Evolutionary conservation across 371 early-diverging fungal species (phyloP).

Genomic region (Rhizomucor miehei): DNA sequence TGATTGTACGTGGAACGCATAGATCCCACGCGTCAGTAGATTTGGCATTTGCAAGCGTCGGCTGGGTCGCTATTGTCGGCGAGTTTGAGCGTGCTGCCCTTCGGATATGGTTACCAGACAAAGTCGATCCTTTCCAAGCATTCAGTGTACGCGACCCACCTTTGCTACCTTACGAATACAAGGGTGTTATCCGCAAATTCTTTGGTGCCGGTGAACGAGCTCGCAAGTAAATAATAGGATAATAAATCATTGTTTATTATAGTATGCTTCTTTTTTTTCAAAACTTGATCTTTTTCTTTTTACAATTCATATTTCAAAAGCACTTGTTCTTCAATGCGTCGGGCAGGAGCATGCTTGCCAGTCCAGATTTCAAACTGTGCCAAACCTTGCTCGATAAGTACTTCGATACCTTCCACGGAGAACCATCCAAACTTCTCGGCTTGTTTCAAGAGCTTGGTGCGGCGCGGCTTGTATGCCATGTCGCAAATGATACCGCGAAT

Average conservation of each 20-base stretch:
- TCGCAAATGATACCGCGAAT: slow-evolving; percentile 79
- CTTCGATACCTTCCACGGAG: slow-evolving; percentile 80
- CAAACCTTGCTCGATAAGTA: slow-evolving; percentile 89
- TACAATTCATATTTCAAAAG: slow-evolving; percentile 39
- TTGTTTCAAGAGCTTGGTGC: slow-evolving; percentile 71
- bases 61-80: slow-evolving; percentile 67
- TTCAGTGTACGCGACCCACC: slow-evolving; percentile 48
- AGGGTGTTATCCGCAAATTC: slow-evolving; percentile 42
- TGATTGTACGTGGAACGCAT: slow-evolving; percentile 45
- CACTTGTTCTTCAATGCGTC: slow-evolving; percentile 43
- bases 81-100: slow-evolving; percentile 45
- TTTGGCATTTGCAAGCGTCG: slow-evolving; percentile 63
- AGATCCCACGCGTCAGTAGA: slow-evolving; percentile 51
- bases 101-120: slow-evolving; percentile 52
- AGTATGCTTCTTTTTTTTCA: neutral
- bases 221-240: slow-evolving; percentile 17
- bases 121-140: slow-evolving; percentile 37
- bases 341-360: slow-evolving; percentile 53
- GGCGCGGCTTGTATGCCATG: slow-evolving; percentile 90
- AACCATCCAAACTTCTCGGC: slow-evolving; percentile 66
- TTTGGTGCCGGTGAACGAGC: slow-evolving; percentile 43
- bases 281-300: neutral
- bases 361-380: slow-evolving; percentile 84
- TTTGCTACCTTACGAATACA: slow-evolving; percentile 64
- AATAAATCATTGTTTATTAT: too few relatives aligned